Evolutionary conservation across 1,284 basidiomycete genomes (phyloP).

Genomic region (Coniophora puteana): DNA sequence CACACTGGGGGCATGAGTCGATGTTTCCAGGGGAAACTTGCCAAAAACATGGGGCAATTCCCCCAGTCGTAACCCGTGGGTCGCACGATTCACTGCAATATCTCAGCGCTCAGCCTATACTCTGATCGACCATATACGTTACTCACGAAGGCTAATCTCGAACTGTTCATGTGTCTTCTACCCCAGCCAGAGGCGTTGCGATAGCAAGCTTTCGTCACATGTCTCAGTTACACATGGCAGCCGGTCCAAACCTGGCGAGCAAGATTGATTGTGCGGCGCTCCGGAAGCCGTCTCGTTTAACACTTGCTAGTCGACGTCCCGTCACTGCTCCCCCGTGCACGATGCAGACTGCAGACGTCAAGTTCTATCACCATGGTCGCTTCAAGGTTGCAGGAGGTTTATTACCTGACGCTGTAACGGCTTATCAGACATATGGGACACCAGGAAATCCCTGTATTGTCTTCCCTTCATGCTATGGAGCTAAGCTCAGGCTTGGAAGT

Average conservation of each 20-base stretch:
- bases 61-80: no score
- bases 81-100: no score
- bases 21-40: no score
- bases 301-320: neutral
- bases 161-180: no score
- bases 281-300: constrained; percentile 1
- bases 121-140: no score
- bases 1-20: no score
- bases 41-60: no score
- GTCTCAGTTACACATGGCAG: no score
- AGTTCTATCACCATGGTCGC: constrained; percentile 19
- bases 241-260: neutral
- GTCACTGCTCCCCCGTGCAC: neutral
- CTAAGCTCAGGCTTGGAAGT: constrained; percentile 19
- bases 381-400: constrained; percentile 20
- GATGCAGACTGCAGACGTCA: constrained; percentile 8
- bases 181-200: no score
- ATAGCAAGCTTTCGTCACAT: no score
- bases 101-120: no score
- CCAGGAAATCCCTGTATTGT: constrained; percentile 18
- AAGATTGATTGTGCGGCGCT: neutral
- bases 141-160: no score
- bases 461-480: constrained; percentile 17
- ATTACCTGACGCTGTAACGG: constrained; percentile 19
- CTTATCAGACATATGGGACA: constrained; percentile 17